Conservation (phyloP, 2,329 filamentous ascomycete genomes). For the Apiospora pterosperma region DNA sequence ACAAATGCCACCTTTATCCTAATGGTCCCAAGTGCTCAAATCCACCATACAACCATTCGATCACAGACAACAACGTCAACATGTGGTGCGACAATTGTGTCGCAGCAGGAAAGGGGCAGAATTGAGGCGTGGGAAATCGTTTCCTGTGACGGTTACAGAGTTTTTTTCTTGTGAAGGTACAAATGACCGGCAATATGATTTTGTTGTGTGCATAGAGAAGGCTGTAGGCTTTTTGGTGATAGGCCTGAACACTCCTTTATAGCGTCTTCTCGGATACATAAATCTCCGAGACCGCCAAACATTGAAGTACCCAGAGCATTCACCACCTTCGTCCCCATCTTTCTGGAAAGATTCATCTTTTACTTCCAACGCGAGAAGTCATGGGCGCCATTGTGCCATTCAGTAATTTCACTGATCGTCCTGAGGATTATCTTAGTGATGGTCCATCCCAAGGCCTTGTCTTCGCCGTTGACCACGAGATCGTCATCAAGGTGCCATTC, state of each 20-base stretch:
- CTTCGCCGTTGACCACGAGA: neutral
- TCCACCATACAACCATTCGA: no score
- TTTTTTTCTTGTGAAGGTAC: no score
- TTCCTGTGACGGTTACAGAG: neutral
- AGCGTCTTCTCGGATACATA: neutral
- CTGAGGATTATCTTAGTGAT: neutral
- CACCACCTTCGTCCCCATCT: neutral
- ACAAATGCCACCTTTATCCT: no score
- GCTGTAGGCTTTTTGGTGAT: neutral
- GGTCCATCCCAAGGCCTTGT: neutral
- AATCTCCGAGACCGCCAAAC: neutral
- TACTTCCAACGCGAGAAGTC: neutral
- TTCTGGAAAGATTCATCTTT: neutral
- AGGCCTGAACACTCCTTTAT: neutral
- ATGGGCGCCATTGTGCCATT: neutral
- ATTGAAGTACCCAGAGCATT: neutral
- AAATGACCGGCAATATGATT: neutral
- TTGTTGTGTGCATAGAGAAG: neutral
- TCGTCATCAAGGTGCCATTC: neutral
- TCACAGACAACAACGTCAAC: no score
- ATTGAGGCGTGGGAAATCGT: neutral
- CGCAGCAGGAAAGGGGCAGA: neutral
- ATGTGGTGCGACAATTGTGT: no score
- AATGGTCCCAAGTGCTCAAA: no score
- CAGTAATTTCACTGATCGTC: neutral